A percentile compares a stretch with the other conserved stretches of the same genome.
These are phyloP conservation scores for Lathyrus tuberosus DNA, from an alignment of 306 rosid genomes.

Conservation along the genomic window DNA sequence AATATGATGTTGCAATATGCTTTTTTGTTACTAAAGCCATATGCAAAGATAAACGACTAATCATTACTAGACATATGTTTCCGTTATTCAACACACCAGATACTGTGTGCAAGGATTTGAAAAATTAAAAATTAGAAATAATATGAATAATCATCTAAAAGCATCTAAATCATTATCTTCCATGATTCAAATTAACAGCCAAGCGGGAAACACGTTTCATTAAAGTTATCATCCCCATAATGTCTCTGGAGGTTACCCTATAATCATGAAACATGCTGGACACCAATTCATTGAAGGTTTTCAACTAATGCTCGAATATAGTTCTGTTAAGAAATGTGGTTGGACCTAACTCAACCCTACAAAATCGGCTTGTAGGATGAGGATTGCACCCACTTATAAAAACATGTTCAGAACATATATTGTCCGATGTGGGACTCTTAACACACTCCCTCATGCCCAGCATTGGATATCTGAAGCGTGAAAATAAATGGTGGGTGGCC, in stretches of 20 bases:
- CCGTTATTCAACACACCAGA: not conserved
- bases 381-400: no score
- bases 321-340: not conserved
- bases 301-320: not conserved
- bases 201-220: slow-evolving; percentile 2
- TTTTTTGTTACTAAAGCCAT: not conserved
- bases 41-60: not conserved
- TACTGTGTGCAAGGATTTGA: not conserved
- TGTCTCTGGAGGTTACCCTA: not conserved
- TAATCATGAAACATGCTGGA: not conserved
- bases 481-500: no score
- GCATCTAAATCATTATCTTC: slow-evolving; percentile 1
- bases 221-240: not conserved
- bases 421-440: no score
- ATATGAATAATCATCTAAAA: not conserved
- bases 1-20: not conserved
- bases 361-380: no score
- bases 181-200: not conserved
- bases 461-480: no score
- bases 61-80: not conserved
- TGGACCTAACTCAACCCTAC: no score
- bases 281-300: not conserved
- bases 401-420: no score
- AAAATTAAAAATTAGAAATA: not conserved
- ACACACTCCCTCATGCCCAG: no score